phyloP scores from a whole-genome alignment of 805 yeast species.

The Yamadazyma takamatsuzukensis region DNA sequence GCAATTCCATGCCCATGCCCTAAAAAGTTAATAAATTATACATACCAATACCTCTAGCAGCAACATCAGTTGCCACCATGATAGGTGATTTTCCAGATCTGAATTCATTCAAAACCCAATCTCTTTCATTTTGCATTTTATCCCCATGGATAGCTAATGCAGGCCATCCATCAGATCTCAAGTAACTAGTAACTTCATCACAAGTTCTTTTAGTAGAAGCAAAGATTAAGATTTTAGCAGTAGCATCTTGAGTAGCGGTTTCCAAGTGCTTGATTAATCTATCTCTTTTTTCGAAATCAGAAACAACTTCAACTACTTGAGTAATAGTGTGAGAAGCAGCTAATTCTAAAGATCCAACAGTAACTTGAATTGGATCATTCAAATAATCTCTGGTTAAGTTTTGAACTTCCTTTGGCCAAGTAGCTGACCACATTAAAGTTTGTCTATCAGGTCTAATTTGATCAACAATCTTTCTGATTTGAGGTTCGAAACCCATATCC shows the following conservation, averaged over 20 bases:
- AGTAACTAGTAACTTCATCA: constrained; percentile 87
- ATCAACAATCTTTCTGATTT: constrained; percentile 94
- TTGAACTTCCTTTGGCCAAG: constrained; percentile 99
- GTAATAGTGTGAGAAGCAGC: constrained; percentile 96
- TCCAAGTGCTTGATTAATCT: constrained; percentile 80
- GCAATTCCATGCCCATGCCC: too few relatives aligned
- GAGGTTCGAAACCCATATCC: constrained; percentile 99
- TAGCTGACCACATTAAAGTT: constrained; percentile 99
- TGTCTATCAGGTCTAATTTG: constrained; percentile 99
- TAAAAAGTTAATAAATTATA: constrained; percentile 28
- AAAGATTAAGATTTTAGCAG: constrained; percentile 79
- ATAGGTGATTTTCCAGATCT: constrained; percentile 89
- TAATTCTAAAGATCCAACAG: constrained; percentile 91
- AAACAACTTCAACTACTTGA: constrained; percentile 86
- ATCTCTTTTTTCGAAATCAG: constrained; percentile 93
- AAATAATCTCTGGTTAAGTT: constrained; percentile 87
- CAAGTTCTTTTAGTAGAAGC: constrained; percentile 98
- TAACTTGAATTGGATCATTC: constrained; percentile 92
- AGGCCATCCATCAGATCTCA: constrained; percentile 98
- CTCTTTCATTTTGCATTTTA: constrained; percentile 96
- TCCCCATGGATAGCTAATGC: constrained; percentile 99
- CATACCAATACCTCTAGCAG: constrained; percentile 99
- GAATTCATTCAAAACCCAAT: constrained; percentile 95
- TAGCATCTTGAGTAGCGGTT: constrained; percentile 64
- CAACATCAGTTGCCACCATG: constrained; percentile 99